A percentile compares a stretch with the other conserved stretches of the same genome.
Conservation (phyloP, 139 green algal genomes). For the Chlorella sp. region DNA sequence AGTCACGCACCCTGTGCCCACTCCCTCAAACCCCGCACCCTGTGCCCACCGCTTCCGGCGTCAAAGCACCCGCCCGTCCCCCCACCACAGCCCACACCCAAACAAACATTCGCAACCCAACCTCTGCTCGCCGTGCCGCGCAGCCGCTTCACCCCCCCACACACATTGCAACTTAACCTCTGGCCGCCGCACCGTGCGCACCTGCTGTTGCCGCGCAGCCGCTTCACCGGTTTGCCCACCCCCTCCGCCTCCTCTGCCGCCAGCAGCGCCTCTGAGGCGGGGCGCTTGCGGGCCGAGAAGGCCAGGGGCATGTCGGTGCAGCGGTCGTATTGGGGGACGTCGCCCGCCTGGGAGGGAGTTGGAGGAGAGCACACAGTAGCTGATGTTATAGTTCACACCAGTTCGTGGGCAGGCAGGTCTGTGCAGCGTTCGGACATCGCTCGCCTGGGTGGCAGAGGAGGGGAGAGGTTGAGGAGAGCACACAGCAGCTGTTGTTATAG, state of each 20-base stretch:
- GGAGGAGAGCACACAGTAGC: neutral
- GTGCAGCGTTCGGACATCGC: conserved; percentile 35
- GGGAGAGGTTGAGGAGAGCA: too few species aligned
- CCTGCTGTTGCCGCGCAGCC: neutral
- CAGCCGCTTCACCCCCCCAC: neutral
- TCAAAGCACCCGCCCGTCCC: too few species aligned
- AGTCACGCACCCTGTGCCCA: too few species aligned
- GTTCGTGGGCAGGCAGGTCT: neutral
- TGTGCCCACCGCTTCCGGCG: too few species aligned
- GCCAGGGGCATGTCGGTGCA: neutral
- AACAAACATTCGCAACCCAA: too few species aligned
- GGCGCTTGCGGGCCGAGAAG: neutral
- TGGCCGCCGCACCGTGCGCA: neutral
- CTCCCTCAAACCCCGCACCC: too few species aligned
- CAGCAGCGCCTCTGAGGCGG: neutral
- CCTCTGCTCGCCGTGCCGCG: neutral
- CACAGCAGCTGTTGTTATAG: neutral
- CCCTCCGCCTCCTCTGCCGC: neutral
- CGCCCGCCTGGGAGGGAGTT: neutral
- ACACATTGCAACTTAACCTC: neutral
- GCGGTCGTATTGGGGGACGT: conserved; percentile 45
- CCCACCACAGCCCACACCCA: too few species aligned
- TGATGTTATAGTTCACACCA: neutral
- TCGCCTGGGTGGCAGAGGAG: too few species aligned
- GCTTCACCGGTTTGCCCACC: neutral